These are phyloP conservation scores for Coffea humblotiana DNA, from an alignment of 305 asterid genomes.

Conservation along the genomic window DNA sequence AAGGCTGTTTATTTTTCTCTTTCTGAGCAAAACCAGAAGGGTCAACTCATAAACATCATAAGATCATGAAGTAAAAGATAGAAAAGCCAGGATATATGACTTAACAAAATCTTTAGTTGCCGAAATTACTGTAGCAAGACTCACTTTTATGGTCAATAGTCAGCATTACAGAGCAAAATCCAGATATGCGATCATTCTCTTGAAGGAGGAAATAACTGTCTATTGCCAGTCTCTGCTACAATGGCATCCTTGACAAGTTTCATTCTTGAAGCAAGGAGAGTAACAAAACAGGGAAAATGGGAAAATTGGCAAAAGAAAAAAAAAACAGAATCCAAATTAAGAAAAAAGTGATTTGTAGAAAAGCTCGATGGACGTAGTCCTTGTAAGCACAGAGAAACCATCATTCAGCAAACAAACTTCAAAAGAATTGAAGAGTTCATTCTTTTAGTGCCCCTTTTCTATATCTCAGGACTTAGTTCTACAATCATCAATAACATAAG, in stretches of 20 bases:
- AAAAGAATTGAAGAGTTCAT: not conserved
- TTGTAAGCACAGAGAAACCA: not conserved
- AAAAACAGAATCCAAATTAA: too few species aligned
- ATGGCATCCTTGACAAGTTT: not conserved
- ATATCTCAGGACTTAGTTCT: not conserved
- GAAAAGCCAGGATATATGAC: not conserved
- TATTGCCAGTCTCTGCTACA: too few species aligned
- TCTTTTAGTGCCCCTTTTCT: not conserved
- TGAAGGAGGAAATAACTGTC: not conserved
- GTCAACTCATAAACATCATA: not conserved
- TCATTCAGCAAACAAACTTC: not conserved
- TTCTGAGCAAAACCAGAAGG: not conserved
- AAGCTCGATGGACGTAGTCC: too few species aligned
- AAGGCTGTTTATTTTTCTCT: not conserved
- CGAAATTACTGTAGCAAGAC: not conserved
- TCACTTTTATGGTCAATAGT: not conserved
- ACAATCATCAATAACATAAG: not conserved
- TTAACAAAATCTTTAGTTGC: not conserved
- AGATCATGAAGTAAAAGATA: not conserved
- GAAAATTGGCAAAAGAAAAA: too few species aligned
- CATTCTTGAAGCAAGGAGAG: not conserved
- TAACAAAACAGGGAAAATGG: not conserved
- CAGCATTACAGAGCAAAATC: not conserved
- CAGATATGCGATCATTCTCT: not conserved
- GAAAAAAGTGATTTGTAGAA: too few species aligned